Conservation (phyloP, 179 eudicot species). For the Drosera spatulata region DNA sequence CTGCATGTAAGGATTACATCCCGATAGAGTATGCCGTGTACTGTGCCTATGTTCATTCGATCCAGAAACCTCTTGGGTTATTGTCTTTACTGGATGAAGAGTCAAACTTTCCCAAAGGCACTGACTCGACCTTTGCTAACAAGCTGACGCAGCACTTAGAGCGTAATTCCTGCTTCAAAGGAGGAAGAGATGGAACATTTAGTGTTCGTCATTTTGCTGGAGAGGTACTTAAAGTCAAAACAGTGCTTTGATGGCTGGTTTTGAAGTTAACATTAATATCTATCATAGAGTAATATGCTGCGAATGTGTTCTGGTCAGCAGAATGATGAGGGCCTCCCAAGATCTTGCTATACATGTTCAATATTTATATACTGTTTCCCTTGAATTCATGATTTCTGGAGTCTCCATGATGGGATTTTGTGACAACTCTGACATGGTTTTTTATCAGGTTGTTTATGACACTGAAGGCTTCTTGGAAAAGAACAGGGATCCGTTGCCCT, state of each 20-base stretch:
- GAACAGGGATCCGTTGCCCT: slow-evolving; percentile 80
- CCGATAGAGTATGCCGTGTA: no score
- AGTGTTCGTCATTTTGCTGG: slow-evolving; percentile 85
- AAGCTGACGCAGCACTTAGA: slow-evolving; percentile 88
- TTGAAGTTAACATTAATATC: background rate
- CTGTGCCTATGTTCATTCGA: background rate
- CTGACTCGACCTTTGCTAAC: slow-evolving; percentile 83
- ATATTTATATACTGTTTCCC: no score
- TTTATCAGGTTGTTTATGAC: slow-evolving; percentile 61
- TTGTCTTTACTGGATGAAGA: slow-evolving; percentile 88
- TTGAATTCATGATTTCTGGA: no score
- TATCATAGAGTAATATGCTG: no score
- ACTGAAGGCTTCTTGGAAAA: slow-evolving; percentile 91
- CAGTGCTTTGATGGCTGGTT: background rate
- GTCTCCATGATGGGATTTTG: no score
- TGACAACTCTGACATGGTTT: no score
- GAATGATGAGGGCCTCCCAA: no score
- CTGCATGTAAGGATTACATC: no score
- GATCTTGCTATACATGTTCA: no score
- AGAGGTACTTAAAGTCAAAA: slow-evolving; percentile 37
- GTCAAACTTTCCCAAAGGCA: slow-evolving; percentile 93
- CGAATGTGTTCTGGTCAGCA: no score
- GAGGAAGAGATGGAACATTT: slow-evolving; percentile 75
- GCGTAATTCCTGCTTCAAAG: slow-evolving; percentile 63
- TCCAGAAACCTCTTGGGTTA: slow-evolving; percentile 93